phyloP scores from a whole-genome alignment of 257 asterid genomes.

The Anisodus acutangulus region DNA sequence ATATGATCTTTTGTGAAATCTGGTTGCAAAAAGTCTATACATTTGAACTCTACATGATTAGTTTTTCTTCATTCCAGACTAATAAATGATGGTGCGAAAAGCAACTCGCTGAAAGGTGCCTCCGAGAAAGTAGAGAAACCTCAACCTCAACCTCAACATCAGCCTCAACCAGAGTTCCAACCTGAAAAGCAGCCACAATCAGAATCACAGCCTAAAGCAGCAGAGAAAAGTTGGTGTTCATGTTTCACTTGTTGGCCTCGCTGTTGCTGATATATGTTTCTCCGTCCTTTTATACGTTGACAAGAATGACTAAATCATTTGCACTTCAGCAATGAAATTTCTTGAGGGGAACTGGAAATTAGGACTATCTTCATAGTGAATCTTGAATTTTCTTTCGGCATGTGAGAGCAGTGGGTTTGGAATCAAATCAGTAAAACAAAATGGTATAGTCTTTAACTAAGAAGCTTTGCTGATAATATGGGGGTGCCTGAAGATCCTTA shows the following conservation, averaged over 20 bases:
- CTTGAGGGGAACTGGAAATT: not conserved
- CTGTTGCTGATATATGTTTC: slow-evolving; percentile 28
- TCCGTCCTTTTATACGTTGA: not conserved
- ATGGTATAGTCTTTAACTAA: not conserved
- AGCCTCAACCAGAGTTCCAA: slow-evolving; percentile 12
- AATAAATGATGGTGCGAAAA: slow-evolving; percentile 43
- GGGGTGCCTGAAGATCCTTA: not conserved
- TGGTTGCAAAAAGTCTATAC: not conserved
- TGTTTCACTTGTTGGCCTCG: slow-evolving; percentile 32
- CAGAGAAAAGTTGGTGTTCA: slow-evolving; percentile 30
- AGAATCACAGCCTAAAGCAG: slow-evolving; percentile 31
- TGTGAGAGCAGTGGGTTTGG: not conserved
- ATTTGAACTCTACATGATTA: not conserved
- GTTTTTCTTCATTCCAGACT: slow-evolving; percentile 45
- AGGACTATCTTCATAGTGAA: not conserved
- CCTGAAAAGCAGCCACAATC: slow-evolving; percentile 1
- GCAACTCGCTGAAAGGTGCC: slow-evolving; percentile 36
- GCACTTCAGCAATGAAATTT: not conserved
- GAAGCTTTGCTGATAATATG: not conserved
- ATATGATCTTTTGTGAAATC: not conserved
- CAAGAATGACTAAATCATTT: not conserved
- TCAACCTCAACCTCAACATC: slow-evolving; percentile 11
- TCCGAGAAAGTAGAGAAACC: slow-evolving; percentile 44
- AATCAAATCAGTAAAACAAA: not conserved
- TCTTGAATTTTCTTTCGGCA: not conserved